These are phyloP conservation scores for Candida arabinofermentans DNA, from an alignment of 805 yeast species.

Conservation along the genomic window DNA sequence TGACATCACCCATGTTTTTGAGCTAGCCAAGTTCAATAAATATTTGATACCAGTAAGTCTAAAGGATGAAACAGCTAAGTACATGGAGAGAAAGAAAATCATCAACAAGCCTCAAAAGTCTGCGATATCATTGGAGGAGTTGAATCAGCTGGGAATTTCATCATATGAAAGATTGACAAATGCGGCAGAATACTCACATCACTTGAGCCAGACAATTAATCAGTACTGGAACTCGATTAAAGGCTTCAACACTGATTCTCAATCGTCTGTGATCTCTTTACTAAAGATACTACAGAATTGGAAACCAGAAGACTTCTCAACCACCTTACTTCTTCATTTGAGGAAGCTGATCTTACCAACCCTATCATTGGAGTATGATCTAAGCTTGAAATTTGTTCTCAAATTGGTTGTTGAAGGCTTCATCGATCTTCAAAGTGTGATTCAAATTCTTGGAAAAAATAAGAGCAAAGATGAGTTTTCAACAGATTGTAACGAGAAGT, in stretches of 20 bases:
- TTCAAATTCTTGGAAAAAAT: conserved; percentile 27
- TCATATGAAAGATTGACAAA: conserved; percentile 28
- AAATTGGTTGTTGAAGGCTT: conserved; percentile 36
- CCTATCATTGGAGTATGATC: conserved; percentile 31
- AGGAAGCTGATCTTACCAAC: conserved; percentile 28
- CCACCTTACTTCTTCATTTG: conserved; percentile 21
- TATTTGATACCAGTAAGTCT: conserved; percentile 4
- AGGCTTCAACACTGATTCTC: conserved; percentile 13
- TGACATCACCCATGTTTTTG: conserved; percentile 5
- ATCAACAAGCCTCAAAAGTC: conserved; percentile 1
- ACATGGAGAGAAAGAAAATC: not conserved
- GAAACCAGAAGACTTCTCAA: conserved; percentile 34
- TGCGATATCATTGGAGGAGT: conserved; percentile 14
- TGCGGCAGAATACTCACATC: conserved; percentile 30
- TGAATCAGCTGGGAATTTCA: conserved; percentile 22
- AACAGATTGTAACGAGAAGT: conserved; percentile 11
- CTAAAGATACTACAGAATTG: conserved; percentile 32
- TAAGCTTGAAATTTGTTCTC: conserved; percentile 34
- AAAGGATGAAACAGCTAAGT: not conserved
- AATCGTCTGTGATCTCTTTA: conserved; percentile 9
- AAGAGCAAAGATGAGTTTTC: conserved; percentile 16
- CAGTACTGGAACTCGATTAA: conserved; percentile 26
- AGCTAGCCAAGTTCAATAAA: conserved; percentile 6
- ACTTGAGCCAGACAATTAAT: conserved; percentile 21
- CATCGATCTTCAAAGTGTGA: conserved; percentile 30